Evolutionary conservation across 2,329 filamentous ascomycete species (phyloP), one percentile per base, ranked within the genome.

Genomic region (Calycina herbarum): DNA sequence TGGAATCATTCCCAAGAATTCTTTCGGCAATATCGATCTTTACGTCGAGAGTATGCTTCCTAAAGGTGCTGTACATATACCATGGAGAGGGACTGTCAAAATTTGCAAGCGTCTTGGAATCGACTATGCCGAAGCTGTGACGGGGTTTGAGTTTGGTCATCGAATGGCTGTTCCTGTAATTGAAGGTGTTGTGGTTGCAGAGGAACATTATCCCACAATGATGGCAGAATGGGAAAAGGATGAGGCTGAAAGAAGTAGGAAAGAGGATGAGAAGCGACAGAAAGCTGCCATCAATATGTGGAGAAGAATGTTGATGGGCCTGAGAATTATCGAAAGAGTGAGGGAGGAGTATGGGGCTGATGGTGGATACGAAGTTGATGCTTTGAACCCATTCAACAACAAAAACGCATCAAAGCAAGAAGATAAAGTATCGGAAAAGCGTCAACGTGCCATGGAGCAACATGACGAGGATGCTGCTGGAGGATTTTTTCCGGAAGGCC

Each of bases 41-140:
- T 99, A 96, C 76, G 94, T 92, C 0, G 90, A 93, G 48, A 93
- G 92, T 68, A 98, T 99, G 95, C 89, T 96, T 31, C 95, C 95
- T 0, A 78, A 79, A 72, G 93, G 95, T 0, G 94, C 94, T 2
- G 85, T 91, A 0, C 95, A 99, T 76, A 83, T 98, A 1, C 93
- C 93, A 0, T 88, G 89, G 63, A 86, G 89, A 57, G 92, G 92
- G 0, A 90, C 89, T 0, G 88, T 89, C 38, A 88, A 89, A 59
- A 86, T 97, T 1, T 97, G 94, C 77, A 93, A 92, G 75, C 89
- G 91, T 67, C 82, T 99, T 0, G 87, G 87, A 3, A 90, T 98
- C 45, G 93, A 97, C 74, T 96, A 89, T 72, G 95, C 95, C 0
- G 95, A 98, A 78, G 95, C 95, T 0, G 95, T 97, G 2, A 94